Conservation (phyloP, 148 eudicot genomes). For the Rhododendron henanense region DNA sequence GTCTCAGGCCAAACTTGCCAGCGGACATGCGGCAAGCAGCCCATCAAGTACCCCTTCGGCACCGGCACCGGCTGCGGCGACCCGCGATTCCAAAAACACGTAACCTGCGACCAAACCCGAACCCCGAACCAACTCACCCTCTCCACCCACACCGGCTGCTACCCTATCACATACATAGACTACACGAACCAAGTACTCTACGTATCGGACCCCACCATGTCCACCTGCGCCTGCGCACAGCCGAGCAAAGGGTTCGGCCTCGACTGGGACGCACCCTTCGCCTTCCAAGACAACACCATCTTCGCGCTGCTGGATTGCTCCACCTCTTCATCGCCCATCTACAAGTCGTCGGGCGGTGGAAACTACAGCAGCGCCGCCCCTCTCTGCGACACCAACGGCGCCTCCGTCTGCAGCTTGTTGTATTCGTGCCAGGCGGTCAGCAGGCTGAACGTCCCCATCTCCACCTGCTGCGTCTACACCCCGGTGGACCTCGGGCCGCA, state of each 20-base stretch:
- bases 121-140: slow-evolving; percentile 43
- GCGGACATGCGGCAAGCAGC: slow-evolving; percentile 56
- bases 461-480: slow-evolving; percentile 78
- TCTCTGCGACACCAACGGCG: slow-evolving; percentile 55
- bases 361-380: slow-evolving; percentile 34
- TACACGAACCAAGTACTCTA: slow-evolving; percentile 52
- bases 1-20: slow-evolving; percentile 63
- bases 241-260: slow-evolving; percentile 82
- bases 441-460: slow-evolving; percentile 48
- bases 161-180: slow-evolving; percentile 67
- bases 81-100: slow-evolving; percentile 56
- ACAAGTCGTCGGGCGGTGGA: slow-evolving; percentile 21
- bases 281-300: slow-evolving; percentile 51
- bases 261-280: slow-evolving; percentile 82
- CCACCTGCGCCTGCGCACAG: slow-evolving; percentile 65
- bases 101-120: slow-evolving; percentile 41
- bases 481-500: slow-evolving; percentile 92
- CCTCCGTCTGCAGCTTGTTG: slow-evolving; percentile 53
- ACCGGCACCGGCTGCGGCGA: slow-evolving; percentile 77
- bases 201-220: slow-evolving; percentile 76
- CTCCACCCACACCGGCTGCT: slow-evolving; percentile 66
- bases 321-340: slow-evolving; percentile 47
- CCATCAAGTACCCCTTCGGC: slow-evolving; percentile 78
- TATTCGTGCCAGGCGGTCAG: slow-evolving; percentile 74
- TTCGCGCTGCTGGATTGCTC: slow-evolving; percentile 78